Evolutionary conservation across 768 basidiomycete species (phyloP), one percentile per base, ranked within the genome.

Genomic region (Pisolithus orientalis): DNA sequence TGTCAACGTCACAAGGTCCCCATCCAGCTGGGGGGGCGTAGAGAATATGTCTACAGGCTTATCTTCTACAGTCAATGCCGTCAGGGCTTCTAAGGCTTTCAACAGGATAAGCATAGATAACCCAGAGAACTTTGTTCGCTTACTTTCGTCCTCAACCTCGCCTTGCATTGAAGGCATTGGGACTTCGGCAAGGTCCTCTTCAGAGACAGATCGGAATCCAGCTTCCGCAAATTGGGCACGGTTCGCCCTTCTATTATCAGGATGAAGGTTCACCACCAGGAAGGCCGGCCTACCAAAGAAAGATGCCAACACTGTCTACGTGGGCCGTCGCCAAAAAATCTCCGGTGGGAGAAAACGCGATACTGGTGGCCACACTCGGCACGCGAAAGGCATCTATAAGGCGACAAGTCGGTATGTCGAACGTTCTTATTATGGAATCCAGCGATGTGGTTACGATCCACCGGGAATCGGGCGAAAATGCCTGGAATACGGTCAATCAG

Each of bases 291-390:
- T 53, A 87, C 93, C 96, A 99, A n/a, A 99, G 79, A 67, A 87
- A 94, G 2, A 99, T 79, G 10, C 94, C 96, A 49, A 97, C 86
- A 53, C 85, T 93, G 59, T 96, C 94, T 6, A 96, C 84, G 65
- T 99, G 96, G 0, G 91, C 78, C 9, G 94, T 94, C 1, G 96
- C 96, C 56, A 99, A 71, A 72, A 99, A 98, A 67, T 98, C 96
- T 51, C 89, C 88, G 0, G 92, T 87, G 0, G 96, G 96, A 2
- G 94, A 97, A 67, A 99, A 95, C 1, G 91, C 78, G 17, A 99
- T 70, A 62, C 87, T 92, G 0, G 91, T 94, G 5, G 95, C 91
- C 25, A 95, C 80, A 58, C 87, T 90, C 28, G 86, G 72, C 8
- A 92, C 93, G 50, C 82, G 79, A 75, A 99, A 98, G 0, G 84